These are phyloP conservation scores for Sclerotiophoma versabilis DNA, from an alignment of 2,329 filamentous ascomycete genomes.

Conservation along the genomic window DNA sequence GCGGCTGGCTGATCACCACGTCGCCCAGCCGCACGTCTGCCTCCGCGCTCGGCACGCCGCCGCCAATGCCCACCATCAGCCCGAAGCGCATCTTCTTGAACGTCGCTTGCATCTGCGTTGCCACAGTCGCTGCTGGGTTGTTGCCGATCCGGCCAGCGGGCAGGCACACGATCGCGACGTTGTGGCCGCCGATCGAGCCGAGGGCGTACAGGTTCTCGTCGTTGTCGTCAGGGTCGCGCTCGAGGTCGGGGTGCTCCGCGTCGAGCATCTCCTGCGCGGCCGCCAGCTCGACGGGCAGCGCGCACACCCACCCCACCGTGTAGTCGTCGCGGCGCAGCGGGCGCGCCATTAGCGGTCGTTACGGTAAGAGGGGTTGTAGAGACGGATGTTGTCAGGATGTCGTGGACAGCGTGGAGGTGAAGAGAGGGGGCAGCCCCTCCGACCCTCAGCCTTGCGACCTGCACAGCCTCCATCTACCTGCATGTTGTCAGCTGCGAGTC, in stretches of 20 bases:
- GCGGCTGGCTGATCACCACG: constrained; percentile 32
- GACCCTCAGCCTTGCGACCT: constrained; percentile 28
- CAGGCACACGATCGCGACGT: constrained; percentile 35
- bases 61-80: constrained; percentile 56
- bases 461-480: constrained; percentile 35
- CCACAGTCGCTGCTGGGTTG: constrained; percentile 42
- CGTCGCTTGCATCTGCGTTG: constrained; percentile 37
- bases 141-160: constrained; percentile 42
- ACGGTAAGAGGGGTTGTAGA: neutral
- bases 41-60: constrained; percentile 31
- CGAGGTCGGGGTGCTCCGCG: neutral
- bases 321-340: constrained; percentile 17
- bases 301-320: constrained; percentile 26
- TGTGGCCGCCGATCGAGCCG: constrained; percentile 38
- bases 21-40: constrained; percentile 35
- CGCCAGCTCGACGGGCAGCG: constrained; percentile 20
- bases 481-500: neutral
- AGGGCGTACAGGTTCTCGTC: constrained; percentile 29
- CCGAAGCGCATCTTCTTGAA: constrained; percentile 48
- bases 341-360: neutral
- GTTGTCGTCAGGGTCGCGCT: constrained; percentile 13
- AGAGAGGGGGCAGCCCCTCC: neutral
- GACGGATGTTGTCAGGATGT: neutral
- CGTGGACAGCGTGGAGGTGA: neutral
- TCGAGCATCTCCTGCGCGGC: constrained; percentile 17